Evolutionary conservation across 768 basidiomycete genomes (phyloP).

Genomic region (Agaricus bisporus): DNA sequence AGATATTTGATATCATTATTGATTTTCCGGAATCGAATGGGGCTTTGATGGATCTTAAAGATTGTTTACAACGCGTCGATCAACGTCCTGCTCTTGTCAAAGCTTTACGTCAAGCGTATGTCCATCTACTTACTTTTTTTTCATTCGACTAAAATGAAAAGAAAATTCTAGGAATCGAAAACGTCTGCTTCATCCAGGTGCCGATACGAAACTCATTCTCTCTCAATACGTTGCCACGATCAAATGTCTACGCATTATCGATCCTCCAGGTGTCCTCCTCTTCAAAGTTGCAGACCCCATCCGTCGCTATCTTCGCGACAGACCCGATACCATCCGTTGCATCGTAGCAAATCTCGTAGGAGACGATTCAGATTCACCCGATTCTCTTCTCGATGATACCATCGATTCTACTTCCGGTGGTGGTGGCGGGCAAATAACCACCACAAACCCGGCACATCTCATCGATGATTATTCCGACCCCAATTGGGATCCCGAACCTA

Average conservation of each 20-base stretch:
- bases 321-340: slow-evolving; percentile 89
- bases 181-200: slow-evolving; percentile 91
- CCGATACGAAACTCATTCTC: slow-evolving; percentile 88
- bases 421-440: background rate
- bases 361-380: slow-evolving; percentile 64
- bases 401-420: slow-evolving; percentile 62
- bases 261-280: slow-evolving; percentile 88
- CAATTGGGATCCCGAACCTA: slow-evolving; percentile 93
- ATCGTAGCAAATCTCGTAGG: slow-evolving; percentile 91
- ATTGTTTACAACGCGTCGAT: slow-evolving; percentile 76
- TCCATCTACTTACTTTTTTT: background rate
- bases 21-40: slow-evolving; percentile 86
- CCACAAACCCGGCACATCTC: background rate
- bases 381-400: slow-evolving; percentile 81
- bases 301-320: slow-evolving; percentile 77
- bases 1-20: slow-evolving; percentile 95
- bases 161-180: slow-evolving; percentile 58
- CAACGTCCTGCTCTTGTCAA: slow-evolving; percentile 73
- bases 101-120: slow-evolving; percentile 75
- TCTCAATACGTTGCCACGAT: slow-evolving; percentile 90
- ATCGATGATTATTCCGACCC: slow-evolving; percentile 87
- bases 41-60: slow-evolving; percentile 85
- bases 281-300: slow-evolving; percentile 95
- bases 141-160: background rate
- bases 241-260: slow-evolving; percentile 82